Conservation (phyloP, 148 eudicot species). For the Rhododendron kiyosumense region DNA sequence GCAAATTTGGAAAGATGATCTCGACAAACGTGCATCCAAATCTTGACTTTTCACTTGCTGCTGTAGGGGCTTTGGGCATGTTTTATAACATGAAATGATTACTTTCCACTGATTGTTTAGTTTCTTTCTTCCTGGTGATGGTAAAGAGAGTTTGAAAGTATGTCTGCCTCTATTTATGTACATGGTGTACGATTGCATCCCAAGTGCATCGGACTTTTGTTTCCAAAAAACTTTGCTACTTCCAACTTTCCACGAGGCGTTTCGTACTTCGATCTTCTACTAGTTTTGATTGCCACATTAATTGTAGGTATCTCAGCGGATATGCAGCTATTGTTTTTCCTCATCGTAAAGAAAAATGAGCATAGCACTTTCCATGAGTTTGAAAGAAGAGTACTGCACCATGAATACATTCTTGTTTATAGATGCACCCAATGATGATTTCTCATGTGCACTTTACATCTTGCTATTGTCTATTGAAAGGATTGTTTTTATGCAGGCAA, state of each 20-base stretch:
- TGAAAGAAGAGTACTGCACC: not conserved
- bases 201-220: not conserved
- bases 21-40: not conserved
- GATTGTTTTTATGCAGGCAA: slow-evolving; percentile 50
- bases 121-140: not conserved
- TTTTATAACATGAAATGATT: not conserved
- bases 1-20: not conserved
- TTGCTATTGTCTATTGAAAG: not conserved
- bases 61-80: not conserved
- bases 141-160: not conserved
- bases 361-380: not conserved
- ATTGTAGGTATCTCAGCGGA: not conserved
- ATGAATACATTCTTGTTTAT: not conserved
- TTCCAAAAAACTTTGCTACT: not conserved
- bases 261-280: not conserved
- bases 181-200: not conserved
- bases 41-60: not conserved
- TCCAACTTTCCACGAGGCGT: not conserved
- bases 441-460: not conserved
- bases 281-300: not conserved
- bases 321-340: not conserved
- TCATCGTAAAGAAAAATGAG: not conserved
- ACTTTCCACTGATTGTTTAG: not conserved
- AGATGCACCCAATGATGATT: not conserved
- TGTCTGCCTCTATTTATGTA: not conserved